Evolutionary conservation across 2,329 filamentous ascomycete genomes (phyloP).

Genomic region (Exophiala sp.): DNA sequence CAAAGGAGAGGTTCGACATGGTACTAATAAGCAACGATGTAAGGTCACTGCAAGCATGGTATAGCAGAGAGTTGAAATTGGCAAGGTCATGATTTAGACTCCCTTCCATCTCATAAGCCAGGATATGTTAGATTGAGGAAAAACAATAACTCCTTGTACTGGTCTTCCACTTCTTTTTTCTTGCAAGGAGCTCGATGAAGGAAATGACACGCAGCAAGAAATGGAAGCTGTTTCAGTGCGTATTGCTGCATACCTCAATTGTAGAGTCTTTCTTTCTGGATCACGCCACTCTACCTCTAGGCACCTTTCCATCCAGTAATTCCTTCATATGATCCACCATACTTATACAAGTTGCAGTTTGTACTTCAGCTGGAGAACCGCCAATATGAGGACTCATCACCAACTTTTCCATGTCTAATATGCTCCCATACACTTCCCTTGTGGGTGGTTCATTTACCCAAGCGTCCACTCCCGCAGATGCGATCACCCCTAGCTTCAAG

Average conservation of each 20-base stretch:
- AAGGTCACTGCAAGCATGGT: slow-evolving; percentile 52
- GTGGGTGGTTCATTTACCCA: slow-evolving; percentile 41
- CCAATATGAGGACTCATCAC: slow-evolving; percentile 48
- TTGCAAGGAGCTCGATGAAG: too few relatives aligned
- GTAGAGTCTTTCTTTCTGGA: too few relatives aligned
- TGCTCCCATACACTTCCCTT: slow-evolving; percentile 32
- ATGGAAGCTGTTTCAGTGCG: too few relatives aligned
- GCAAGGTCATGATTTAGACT: slow-evolving; percentile 32
- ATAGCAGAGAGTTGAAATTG: slow-evolving; percentile 41
- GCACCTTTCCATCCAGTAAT: slow-evolving; percentile 11
- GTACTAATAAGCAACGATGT: slow-evolving; percentile 47
- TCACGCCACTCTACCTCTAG: slow-evolving; percentile 12
- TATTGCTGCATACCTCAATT: too few relatives aligned
- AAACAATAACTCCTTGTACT: too few relatives aligned
- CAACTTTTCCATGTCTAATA: slow-evolving; percentile 37
- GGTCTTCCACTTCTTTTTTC: too few relatives aligned
- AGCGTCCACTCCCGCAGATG: slow-evolving; percentile 42
- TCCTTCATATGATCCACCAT: slow-evolving; percentile 18
- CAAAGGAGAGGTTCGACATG: slow-evolving; percentile 39
- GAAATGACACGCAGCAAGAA: too few relatives aligned
- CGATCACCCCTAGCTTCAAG: slow-evolving; percentile 35
- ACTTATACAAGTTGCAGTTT: slow-evolving; percentile 12
- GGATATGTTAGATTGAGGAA: too few relatives aligned
- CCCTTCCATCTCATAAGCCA: too few relatives aligned
- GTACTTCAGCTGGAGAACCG: slow-evolving; percentile 31